These are phyloP conservation scores for Dipodascopsis uninucleata DNA, from an alignment of 805 yeast genomes.

Conservation along the genomic window DNA sequence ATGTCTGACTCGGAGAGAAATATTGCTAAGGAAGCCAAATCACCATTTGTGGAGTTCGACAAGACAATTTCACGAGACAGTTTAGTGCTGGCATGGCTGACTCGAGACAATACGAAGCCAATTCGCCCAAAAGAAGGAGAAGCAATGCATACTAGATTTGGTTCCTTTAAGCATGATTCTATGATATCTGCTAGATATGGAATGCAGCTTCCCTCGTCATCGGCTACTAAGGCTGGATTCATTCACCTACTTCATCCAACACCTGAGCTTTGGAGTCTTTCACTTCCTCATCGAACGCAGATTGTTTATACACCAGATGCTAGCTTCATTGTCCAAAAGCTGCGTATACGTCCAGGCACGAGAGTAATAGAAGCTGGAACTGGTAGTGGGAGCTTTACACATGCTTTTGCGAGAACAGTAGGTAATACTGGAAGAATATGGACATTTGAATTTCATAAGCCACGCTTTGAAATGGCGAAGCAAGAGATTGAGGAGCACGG, in stretches of 20 bases:
- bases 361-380: slow-evolving; percentile 95
- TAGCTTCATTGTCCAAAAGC: slow-evolving; percentile 79
- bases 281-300: slow-evolving; percentile 95
- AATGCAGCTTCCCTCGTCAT: slow-evolving; percentile 62
- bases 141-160: slow-evolving; percentile 75
- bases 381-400: slow-evolving; percentile 94
- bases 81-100: slow-evolving; percentile 78
- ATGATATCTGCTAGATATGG: slow-evolving; percentile 86
- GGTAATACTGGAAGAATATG: slow-evolving; percentile 59
- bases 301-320: slow-evolving; percentile 96
- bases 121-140: slow-evolving; percentile 43
- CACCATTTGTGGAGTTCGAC: slow-evolving; percentile 58
- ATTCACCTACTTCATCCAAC: slow-evolving; percentile 86
- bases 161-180: slow-evolving; percentile 75
- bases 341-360: slow-evolving; percentile 68
- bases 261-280: slow-evolving; percentile 94
- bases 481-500: slow-evolving; percentile 74
- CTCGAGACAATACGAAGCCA: slow-evolving; percentile 77
- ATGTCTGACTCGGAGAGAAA: too few species aligned
- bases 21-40: slow-evolving; percentile 23
- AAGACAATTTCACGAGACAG: slow-evolving; percentile 79
- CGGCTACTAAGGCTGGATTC: slow-evolving; percentile 73
- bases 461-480: slow-evolving; percentile 73
- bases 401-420: slow-evolving; percentile 81
- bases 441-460: slow-evolving; percentile 89